Evolutionary conservation across 176 grass and related monocot genomes (phyloP).

Genomic region (Melocanna baccifera): DNA sequence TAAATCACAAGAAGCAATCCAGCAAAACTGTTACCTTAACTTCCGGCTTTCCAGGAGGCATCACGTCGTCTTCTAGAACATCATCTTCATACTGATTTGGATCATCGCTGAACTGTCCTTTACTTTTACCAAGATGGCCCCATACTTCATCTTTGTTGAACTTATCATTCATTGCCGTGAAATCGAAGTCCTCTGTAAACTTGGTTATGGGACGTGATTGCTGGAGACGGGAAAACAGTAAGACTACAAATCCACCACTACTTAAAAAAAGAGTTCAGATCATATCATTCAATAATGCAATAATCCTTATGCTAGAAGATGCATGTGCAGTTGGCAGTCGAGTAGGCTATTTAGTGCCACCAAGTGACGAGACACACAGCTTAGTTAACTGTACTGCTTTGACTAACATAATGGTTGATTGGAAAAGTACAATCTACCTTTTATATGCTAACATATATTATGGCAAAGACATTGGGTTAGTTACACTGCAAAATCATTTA

Average conservation of each 20-base stretch:
- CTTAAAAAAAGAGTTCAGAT: constrained; percentile 5
- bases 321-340: background rate
- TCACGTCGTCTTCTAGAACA: constrained; percentile 55
- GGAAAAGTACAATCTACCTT: background rate
- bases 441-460: background rate
- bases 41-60: constrained; percentile 40
- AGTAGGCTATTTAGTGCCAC: background rate
- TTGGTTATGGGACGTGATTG: constrained; percentile 53
- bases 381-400: background rate
- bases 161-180: constrained; percentile 97
- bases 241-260: constrained; percentile 1
- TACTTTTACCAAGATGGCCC: constrained; percentile 92
- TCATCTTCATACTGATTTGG: constrained; percentile 59
- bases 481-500: background rate
- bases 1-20: background rate
- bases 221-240: constrained; percentile 39
- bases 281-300: background rate
- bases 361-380: background rate
- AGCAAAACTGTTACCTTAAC: constrained; percentile 40
- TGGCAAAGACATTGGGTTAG: background rate
- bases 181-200: constrained; percentile 92
- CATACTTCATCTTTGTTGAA: constrained; percentile 99
- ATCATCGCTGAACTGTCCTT: constrained; percentile 46
- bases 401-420: background rate
- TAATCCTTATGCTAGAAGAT: constrained; percentile 9